Percentiles rank a stretch among this genome's conserved stretches.
Evolutionary conservation across 2,329 filamentous ascomycete species (phyloP).

Genomic region (Cryphonectria parasitica): DNA sequence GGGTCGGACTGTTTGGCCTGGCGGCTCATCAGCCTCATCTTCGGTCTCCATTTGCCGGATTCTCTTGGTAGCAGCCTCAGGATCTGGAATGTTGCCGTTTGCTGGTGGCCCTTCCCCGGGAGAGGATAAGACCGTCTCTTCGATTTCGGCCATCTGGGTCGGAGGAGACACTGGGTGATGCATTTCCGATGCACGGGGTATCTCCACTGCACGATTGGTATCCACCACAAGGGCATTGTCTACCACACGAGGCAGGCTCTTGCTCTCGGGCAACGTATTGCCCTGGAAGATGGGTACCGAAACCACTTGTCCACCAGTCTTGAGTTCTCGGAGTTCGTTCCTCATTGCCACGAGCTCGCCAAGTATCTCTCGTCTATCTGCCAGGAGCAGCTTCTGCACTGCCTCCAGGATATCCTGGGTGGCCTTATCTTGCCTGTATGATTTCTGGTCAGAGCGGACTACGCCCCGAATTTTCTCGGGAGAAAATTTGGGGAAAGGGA

Average conservation of each 20-base stretch:
- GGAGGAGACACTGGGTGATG: constrained; percentile 9
- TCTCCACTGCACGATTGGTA: not conserved
- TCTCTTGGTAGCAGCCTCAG: constrained; percentile 35
- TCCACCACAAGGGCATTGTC: not conserved
- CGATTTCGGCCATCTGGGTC: constrained; percentile 7
- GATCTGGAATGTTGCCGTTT: constrained; percentile 22
- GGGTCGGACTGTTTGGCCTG: constrained; percentile 47
- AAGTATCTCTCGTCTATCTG: constrained; percentile 32
- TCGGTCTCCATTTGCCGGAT: constrained; percentile 39
- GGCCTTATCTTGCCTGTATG: constrained; percentile 59
- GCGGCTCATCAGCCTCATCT: constrained; percentile 35
- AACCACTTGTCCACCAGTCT: constrained; percentile 7
- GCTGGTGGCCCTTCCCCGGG: constrained; percentile 14
- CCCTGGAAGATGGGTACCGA: constrained; percentile 21
- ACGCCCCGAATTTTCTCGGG: not conserved
- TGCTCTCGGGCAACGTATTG: not conserved
- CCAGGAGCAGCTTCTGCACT: constrained; percentile 46
- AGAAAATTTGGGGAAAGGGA: no score
- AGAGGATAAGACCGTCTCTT: constrained; percentile 22
- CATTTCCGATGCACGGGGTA: not conserved
- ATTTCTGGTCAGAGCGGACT: constrained; percentile 5
- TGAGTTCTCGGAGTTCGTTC: constrained; percentile 30
- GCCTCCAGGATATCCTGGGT: constrained; percentile 63
- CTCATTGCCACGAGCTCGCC: constrained; percentile 41
- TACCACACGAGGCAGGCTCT: constrained; percentile 7